phyloP scores from a whole-genome alignment of 2,329 filamentous ascomycete genomes.

The Cytospora piceae region DNA sequence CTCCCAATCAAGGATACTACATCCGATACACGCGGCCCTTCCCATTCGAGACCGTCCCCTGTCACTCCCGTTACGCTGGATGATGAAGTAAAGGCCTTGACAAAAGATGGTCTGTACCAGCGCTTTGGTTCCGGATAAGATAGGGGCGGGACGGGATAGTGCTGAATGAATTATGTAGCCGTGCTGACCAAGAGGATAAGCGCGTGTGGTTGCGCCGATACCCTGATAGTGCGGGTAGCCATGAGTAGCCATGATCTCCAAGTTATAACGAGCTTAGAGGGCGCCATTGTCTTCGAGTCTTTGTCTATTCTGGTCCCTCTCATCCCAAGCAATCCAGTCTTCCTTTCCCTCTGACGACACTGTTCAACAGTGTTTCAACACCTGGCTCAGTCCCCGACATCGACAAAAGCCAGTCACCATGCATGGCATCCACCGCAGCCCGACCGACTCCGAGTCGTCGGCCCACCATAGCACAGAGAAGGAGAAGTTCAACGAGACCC shows the following conservation, averaged over 20 bases:
- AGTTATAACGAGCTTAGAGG: slow-evolving; percentile 5
- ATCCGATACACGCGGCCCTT: not conserved
- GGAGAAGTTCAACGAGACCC: slow-evolving; percentile 19
- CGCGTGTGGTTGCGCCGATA: not conserved
- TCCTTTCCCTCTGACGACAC: not conserved
- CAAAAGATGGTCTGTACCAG: slow-evolving; percentile 23
- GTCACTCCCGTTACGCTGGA: not conserved
- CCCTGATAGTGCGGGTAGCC: not conserved
- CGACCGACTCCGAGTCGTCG: slow-evolving; percentile 19
- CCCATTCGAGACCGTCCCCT: not conserved
- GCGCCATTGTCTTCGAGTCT: not conserved
- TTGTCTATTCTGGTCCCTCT: not conserved
- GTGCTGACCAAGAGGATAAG: slow-evolving; percentile 8
- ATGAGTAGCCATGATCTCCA: not conserved
- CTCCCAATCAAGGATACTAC: slow-evolving; percentile 12
- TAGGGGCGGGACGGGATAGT: slow-evolving; percentile 14
- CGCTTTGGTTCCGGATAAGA: not conserved
- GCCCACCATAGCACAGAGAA: slow-evolving; percentile 22
- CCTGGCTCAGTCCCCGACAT: slow-evolving; percentile 3
- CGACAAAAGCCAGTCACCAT: slow-evolving; percentile 17
- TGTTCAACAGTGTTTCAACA: not conserved
- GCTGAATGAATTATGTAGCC: slow-evolving; percentile 9
- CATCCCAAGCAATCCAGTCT: not conserved
- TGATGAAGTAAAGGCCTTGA: slow-evolving; percentile 16
- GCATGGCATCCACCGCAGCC: slow-evolving; percentile 23